A percentile compares a stretch with the other conserved stretches of the same genome.
Conservation (phyloP, 164 flowering plant species). For the Vitis rupestris region DNA sequence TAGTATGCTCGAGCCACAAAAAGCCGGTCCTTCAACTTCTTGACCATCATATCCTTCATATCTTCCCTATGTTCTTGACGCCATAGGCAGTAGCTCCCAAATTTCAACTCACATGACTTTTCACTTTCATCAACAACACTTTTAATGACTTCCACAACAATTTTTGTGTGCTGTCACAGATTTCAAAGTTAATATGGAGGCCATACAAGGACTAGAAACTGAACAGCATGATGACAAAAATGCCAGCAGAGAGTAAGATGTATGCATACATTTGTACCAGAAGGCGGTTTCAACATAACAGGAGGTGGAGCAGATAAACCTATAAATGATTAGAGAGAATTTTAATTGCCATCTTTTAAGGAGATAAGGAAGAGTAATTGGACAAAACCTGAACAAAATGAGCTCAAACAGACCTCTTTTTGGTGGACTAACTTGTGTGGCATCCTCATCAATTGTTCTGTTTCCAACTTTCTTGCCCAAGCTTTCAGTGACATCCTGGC, state of each 20-base stretch:
- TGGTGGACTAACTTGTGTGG: constrained; percentile 9
- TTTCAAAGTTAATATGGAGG: constrained; percentile 4
- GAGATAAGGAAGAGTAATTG: not conserved
- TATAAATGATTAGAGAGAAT: constrained; percentile 16
- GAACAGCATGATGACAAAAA: not conserved
- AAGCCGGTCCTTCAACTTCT: constrained; percentile 82
- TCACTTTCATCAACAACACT: constrained; percentile 41
- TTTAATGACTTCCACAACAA: constrained; percentile 15
- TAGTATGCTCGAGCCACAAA: constrained; percentile 92
- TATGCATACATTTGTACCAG: constrained; percentile 33
- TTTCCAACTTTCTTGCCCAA: constrained; percentile 25
- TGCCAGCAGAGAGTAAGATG: constrained; percentile 4
- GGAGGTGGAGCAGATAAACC: constrained; percentile 23
- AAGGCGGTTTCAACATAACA: constrained; percentile 13
- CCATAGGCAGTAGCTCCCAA: constrained; percentile 97
- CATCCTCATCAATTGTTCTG: constrained; percentile 13
- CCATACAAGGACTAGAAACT: not conserved
- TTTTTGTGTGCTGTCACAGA: constrained; percentile 28
- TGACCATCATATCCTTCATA: constrained; percentile 76
- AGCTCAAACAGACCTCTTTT: constrained; percentile 17
- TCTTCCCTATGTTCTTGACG: constrained; percentile 65
- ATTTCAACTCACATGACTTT: constrained; percentile 62
- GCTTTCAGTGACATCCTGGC: constrained; percentile 37
- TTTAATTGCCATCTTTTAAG: not conserved
- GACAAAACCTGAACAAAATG: not conserved